These are phyloP conservation scores for Nannizzia gypsea DNA, from an alignment of 2,329 filamentous ascomycete species.

Conservation along the genomic window DNA sequence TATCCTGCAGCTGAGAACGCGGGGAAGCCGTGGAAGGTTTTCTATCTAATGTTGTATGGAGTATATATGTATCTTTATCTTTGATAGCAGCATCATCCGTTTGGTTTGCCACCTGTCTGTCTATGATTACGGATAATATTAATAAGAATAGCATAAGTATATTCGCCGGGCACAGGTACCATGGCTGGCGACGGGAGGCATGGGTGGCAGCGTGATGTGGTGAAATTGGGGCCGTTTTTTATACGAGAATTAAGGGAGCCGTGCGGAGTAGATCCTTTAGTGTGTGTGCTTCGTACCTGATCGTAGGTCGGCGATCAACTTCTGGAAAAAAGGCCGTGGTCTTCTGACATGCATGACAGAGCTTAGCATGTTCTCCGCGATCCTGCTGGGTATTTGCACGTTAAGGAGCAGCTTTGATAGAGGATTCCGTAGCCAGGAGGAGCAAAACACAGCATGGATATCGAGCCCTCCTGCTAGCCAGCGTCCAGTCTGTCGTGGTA, in stretches of 20 bases:
- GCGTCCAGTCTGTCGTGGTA: neutral
- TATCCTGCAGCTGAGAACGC: neutral
- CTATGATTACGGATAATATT: neutral
- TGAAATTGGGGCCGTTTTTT: neutral
- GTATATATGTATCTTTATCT: neutral
- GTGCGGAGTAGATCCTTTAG: neutral
- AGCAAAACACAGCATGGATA: neutral
- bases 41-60: neutral
- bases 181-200: constrained; percentile 2
- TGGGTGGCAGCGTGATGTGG: neutral
- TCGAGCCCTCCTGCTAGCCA: neutral
- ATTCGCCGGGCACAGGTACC: neutral
- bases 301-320: neutral
- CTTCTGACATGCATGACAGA: neutral
- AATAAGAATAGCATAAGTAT: neutral
- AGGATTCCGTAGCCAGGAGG: too few species aligned
- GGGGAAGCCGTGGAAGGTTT: neutral
- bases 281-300: neutral
- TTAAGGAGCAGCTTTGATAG: too few species aligned
- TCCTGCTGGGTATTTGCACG: too few species aligned
- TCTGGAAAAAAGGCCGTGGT: neutral
- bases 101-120: neutral
- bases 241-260: neutral
- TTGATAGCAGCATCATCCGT: neutral
- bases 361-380: neutral